A percentile compares a stretch with the other conserved stretches of the same genome.
These are phyloP conservation scores for Paramecium primaurelia DNA, from an alignment of 73 alveolate genomes.

Conservation along the genomic window DNA sequence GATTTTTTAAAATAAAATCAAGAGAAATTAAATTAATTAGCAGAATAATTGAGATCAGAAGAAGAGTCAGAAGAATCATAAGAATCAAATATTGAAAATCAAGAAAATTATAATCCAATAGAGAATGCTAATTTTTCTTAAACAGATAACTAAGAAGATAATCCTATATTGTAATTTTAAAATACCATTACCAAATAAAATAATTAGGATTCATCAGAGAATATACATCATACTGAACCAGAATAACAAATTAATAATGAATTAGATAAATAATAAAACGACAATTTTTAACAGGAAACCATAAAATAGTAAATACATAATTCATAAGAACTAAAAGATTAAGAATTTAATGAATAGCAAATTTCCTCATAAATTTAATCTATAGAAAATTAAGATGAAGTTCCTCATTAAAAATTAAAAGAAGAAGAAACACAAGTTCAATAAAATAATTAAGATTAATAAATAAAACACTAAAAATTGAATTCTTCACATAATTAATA, in stretches of 20 bases:
- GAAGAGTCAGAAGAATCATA: conserved; percentile 7
- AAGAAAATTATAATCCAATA: not conserved
- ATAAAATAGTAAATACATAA: not conserved
- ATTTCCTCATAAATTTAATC: not conserved
- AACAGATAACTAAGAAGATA: not conserved
- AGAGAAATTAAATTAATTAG: not conserved
- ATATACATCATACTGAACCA: not conserved
- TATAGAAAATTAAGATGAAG: not conserved
- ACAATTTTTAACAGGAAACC: not conserved
- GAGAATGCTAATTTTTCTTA: not conserved
- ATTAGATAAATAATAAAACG: not conserved
- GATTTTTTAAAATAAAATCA: not conserved
- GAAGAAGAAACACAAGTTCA: not conserved
- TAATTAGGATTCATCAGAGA: not conserved
- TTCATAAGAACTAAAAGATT: not conserved
- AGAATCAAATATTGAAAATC: not conserved
- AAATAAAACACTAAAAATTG: not conserved
- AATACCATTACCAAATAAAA: not conserved
- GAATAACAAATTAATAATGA: not conserved
- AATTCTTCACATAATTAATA: not conserved
- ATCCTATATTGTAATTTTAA: not conserved
- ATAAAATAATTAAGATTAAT: not conserved
- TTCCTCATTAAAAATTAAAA: not conserved
- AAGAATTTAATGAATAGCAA: not conserved
- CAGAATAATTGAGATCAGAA: not conserved